Evolutionary conservation across 768 basidiomycete species (phyloP).

Genomic region (Gloeostereum incarnatum): DNA sequence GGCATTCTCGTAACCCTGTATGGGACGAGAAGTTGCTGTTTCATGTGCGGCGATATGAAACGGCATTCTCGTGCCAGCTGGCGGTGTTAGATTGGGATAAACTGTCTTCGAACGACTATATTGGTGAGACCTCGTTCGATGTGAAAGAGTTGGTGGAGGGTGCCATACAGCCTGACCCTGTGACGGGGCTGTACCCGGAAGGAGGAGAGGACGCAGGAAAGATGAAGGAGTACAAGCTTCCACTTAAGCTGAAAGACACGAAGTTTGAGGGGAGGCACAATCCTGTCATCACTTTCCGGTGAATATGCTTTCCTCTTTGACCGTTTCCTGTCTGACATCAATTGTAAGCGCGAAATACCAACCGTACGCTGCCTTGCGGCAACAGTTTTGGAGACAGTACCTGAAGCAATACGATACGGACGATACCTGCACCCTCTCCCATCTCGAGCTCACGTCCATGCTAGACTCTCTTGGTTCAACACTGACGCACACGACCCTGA

Average conservation of each 20-base stretch:
- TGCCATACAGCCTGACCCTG: constrained; percentile 56
- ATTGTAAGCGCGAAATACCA: constrained; percentile 79
- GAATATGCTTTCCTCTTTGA: constrained; percentile 8
- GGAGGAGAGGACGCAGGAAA: constrained; percentile 39
- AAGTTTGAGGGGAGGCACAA: constrained; percentile 67
- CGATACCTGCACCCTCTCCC: constrained; percentile 64
- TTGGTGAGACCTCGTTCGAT: constrained; percentile 72
- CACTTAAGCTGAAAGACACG: constrained; percentile 48
- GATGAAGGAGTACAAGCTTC: constrained; percentile 69
- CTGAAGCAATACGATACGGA: constrained; percentile 87
- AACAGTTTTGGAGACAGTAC: constrained; percentile 86
- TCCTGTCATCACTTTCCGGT: constrained; percentile 65
- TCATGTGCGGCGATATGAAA: constrained; percentile 87
- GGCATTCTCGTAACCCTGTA: constrained; percentile 73
- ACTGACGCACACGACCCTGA: constrained; percentile 67
- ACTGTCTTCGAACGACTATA: constrained; percentile 77
- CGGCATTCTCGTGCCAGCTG: constrained; percentile 59
- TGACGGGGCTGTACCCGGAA: constrained; percentile 42
- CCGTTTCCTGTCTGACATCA: neutral
- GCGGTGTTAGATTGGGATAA: constrained; percentile 97
- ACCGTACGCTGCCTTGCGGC: constrained; percentile 86
- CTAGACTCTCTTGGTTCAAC: constrained; percentile 96
- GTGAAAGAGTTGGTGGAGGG: constrained; percentile 59
- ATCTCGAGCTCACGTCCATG: constrained; percentile 87
- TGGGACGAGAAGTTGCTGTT: constrained; percentile 97